Evolutionary conservation across 2,329 filamentous ascomycete species (phyloP).

Genomic region (Cylindrodendrum hubeiense): DNA sequence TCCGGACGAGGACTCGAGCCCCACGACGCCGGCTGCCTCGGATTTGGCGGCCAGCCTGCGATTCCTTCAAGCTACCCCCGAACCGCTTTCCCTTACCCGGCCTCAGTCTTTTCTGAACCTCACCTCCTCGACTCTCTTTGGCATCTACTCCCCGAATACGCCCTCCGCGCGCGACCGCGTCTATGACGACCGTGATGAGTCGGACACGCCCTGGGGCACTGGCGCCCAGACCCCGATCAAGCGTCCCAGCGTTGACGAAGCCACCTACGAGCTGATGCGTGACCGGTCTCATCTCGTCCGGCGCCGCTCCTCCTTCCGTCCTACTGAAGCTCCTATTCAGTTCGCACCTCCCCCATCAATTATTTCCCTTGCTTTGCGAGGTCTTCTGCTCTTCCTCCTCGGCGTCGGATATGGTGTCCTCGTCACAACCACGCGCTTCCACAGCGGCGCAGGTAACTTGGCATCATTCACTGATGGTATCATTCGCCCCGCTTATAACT

Average conservation of each 20-base stretch:
- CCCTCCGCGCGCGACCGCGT: constrained; percentile 65
- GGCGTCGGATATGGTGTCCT: constrained; percentile 87
- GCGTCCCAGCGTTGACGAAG: constrained; percentile 57
- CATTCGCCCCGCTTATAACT: constrained; percentile 60
- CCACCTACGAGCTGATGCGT: constrained; percentile 58
- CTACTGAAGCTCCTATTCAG: constrained; percentile 38
- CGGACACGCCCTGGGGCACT: constrained; percentile 81
- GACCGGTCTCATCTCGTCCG: constrained; percentile 52
- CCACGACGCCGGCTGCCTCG: constrained; percentile 33
- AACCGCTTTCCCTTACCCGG: constrained; percentile 65
- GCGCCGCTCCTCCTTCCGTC: constrained; percentile 52
- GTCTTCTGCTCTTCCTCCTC: constrained; percentile 78
- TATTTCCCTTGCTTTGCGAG: constrained; percentile 69
- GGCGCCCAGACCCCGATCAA: constrained; percentile 77
- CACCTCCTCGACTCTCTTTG: constrained; percentile 88
- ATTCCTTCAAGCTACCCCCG: constrained; percentile 54
- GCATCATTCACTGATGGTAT: constrained; percentile 67
- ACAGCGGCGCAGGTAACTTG: constrained; percentile 72
- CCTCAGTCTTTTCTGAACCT: constrained; percentile 87
- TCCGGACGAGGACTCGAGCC: constrained; percentile 49
- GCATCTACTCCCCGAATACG: constrained; percentile 84
- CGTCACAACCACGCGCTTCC: constrained; percentile 78
- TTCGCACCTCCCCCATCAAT: constrained; percentile 43
- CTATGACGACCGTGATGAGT: constrained; percentile 61
- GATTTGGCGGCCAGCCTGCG: constrained; percentile 51